Percentiles rank a stretch among this genome's conserved stretches.
Conservation (phyloP, 345 rosid genomes). For the Gynandropsis gynandra region DNA sequence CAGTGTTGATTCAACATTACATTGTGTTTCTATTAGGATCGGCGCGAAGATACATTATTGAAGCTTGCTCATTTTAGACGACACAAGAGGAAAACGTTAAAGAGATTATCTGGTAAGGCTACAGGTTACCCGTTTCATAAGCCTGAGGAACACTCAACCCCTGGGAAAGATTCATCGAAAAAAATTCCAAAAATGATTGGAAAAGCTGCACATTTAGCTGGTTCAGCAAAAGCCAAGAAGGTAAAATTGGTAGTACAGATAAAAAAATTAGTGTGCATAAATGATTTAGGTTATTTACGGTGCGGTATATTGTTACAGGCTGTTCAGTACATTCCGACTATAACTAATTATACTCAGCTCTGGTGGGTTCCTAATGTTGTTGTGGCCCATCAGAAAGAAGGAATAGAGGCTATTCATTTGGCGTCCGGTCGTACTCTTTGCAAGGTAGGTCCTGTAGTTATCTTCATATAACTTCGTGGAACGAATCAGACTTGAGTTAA, state of each 20-base stretch:
- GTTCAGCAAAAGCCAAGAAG: constrained; percentile 86
- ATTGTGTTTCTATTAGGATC: constrained; percentile 55
- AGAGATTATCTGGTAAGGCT: constrained; percentile 63
- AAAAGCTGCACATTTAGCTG: constrained; percentile 78
- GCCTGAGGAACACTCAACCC: constrained; percentile 89
- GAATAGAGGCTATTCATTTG: constrained; percentile 92
- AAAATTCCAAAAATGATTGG: constrained; percentile 79
- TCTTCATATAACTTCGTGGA: constrained; percentile 3
- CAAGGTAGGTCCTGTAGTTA: constrained; percentile 48
- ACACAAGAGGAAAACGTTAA: constrained; percentile 79
- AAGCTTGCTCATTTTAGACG: constrained; percentile 76
- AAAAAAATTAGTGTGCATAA: not conserved
- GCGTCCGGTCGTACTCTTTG: constrained; percentile 93
- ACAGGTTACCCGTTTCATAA: constrained; percentile 72
- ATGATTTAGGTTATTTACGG: not conserved
- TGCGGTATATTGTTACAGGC: constrained; percentile 47
- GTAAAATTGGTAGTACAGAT: constrained; percentile 31
- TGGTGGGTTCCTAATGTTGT: constrained; percentile 99
- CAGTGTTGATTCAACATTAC: constrained; percentile 17
- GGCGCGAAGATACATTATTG: constrained; percentile 91
- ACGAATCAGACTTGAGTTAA: constrained; percentile 4
- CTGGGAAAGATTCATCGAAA: constrained; percentile 83
- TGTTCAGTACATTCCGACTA: constrained; percentile 64
- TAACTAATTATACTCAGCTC: constrained; percentile 85
- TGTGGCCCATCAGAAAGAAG: constrained; percentile 95